Conservation (phyloP, 2,329 filamentous ascomycete species). For the Myriangium duriaei region DNA sequence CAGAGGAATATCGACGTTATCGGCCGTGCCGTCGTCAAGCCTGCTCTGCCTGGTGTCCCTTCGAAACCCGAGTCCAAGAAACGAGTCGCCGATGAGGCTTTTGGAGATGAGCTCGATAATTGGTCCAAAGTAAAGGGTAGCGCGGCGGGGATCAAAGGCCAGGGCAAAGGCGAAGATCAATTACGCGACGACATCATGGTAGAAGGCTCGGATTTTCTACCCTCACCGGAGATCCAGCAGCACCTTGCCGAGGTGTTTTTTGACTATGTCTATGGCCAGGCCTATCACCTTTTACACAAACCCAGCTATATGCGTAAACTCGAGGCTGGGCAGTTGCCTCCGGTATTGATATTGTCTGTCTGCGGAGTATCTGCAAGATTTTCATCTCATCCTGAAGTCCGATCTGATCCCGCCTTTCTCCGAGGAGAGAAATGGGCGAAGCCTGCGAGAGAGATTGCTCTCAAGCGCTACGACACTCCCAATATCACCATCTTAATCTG, state of each 20-base stretch:
- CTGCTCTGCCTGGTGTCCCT: slow-evolving; percentile 48
- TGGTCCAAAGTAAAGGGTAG: slow-evolving; percentile 48
- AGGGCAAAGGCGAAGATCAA: slow-evolving; percentile 27
- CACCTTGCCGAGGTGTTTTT: slow-evolving; percentile 93
- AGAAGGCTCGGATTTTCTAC: slow-evolving; percentile 73
- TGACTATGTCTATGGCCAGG: slow-evolving; percentile 88
- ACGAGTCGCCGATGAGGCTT: slow-evolving; percentile 74
- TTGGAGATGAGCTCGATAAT: slow-evolving; percentile 65
- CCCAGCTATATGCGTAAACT: slow-evolving; percentile 91
- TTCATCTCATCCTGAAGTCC: slow-evolving; percentile 73
- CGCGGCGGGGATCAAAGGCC: slow-evolving; percentile 25
- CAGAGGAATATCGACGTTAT: slow-evolving; percentile 55
- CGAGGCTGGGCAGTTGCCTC: slow-evolving; percentile 67
- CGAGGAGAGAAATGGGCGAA: slow-evolving; percentile 86
- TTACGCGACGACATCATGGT: slow-evolving; percentile 67
- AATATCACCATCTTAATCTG: slow-evolving; percentile 94
- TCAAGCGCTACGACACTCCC: slow-evolving; percentile 80
- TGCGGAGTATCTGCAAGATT: slow-evolving; percentile 94
- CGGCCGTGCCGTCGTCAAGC: slow-evolving; percentile 73
- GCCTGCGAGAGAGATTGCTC: slow-evolving; percentile 74
- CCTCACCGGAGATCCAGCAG: slow-evolving; percentile 77
- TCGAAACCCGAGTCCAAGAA: slow-evolving; percentile 58
- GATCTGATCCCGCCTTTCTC: slow-evolving; percentile 65
- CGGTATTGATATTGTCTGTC: slow-evolving; percentile 83
- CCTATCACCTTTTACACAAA: slow-evolving; percentile 89